Evolutionary conservation across 164 flowering plant species (phyloP).

Genomic region (Berberis thunbergii): DNA sequence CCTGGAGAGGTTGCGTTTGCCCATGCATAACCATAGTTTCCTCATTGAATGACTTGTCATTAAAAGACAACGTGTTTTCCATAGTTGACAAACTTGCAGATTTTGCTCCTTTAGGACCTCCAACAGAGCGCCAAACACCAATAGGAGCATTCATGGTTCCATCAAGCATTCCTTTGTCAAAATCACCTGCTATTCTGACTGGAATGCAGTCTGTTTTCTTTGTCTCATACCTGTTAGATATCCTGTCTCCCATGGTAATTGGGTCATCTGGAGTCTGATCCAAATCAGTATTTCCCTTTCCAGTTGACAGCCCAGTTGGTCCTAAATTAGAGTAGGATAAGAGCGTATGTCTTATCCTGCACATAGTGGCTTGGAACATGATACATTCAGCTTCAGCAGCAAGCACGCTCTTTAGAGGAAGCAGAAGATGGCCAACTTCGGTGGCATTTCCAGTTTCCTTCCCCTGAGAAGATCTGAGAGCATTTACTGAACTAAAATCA

Average conservation of each 20-base stretch:
- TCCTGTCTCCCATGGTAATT: slow-evolving; percentile 35
- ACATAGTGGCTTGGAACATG: slow-evolving; percentile 85
- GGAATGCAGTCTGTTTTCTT: slow-evolving; percentile 73
- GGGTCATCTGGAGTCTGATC: slow-evolving; percentile 48
- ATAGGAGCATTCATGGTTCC: slow-evolving; percentile 67
- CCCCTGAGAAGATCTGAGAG: slow-evolving; percentile 32
- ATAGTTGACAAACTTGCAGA: slow-evolving; percentile 36
- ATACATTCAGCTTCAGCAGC: slow-evolving; percentile 81
- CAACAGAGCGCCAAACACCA: slow-evolving; percentile 98
- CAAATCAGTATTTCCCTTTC: slow-evolving; percentile 24
- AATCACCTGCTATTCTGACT: slow-evolving; percentile 79
- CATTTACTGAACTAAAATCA: slow-evolving; percentile 35
- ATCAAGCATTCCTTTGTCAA: slow-evolving; percentile 67
- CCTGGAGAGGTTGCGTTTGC: slow-evolving; percentile 80
- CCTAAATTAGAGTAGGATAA: slow-evolving; percentile 31
- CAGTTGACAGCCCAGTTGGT: slow-evolving; percentile 26
- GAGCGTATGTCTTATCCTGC: slow-evolving; percentile 67
- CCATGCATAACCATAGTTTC: slow-evolving; percentile 55
- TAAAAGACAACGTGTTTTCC: slow-evolving; percentile 43
- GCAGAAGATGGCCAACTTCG: slow-evolving; percentile 27
- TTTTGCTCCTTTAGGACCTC: slow-evolving; percentile 63
- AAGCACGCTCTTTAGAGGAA: slow-evolving; percentile 49
- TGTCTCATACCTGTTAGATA: slow-evolving; percentile 43
- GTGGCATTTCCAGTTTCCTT: slow-evolving; percentile 28
- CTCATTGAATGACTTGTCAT: slow-evolving; percentile 51